Conservation (phyloP, 352 stramenopile genomes). For the Phytophthora hibernalis region DNA sequence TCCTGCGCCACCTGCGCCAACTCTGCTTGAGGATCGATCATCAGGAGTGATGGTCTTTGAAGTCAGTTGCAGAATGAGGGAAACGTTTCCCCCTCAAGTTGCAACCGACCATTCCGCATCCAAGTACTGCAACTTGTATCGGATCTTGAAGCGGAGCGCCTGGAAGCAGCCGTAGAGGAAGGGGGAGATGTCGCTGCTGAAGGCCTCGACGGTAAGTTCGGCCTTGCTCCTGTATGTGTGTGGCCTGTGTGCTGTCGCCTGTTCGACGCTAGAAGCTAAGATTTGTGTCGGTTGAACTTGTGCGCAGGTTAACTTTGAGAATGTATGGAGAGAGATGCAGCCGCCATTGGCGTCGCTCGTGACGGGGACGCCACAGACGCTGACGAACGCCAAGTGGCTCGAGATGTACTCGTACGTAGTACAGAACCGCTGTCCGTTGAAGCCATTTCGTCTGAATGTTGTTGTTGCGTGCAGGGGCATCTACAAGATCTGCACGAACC, state of each 20-base stretch:
- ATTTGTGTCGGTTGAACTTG: conserved; percentile 20
- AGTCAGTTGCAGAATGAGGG: conserved; percentile 11
- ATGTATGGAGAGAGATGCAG: conserved; percentile 86
- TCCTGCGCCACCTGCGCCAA: conserved; percentile 63
- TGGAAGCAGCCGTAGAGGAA: background rate
- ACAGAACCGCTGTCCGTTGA: background rate
- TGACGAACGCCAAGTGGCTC: conserved; percentile 88
- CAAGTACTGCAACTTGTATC: conserved; percentile 26
- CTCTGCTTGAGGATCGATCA: conserved; percentile 47
- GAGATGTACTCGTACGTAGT: conserved; percentile 88
- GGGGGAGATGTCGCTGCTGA: conserved; percentile 78
- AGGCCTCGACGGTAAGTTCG: conserved; percentile 66
- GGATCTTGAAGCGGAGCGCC: conserved; percentile 33
- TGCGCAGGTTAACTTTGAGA: conserved; percentile 85
- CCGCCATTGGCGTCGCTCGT: conserved; percentile 77
- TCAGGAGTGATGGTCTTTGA: conserved; percentile 33
- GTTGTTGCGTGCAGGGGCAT: conserved; percentile 56
- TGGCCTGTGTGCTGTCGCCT: background rate
- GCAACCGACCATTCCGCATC: conserved; percentile 35
- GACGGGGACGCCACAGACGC: conserved; percentile 64
- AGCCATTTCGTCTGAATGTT: background rate
- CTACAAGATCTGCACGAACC: conserved; percentile 91
- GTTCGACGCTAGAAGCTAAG: conserved; percentile 5
- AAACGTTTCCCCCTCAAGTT: conserved; percentile 27
- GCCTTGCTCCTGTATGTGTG: background rate